These are phyloP conservation scores for Phyllosticta citrichinensis DNA, from an alignment of 2,329 filamentous ascomycete species.

Conservation along the genomic window DNA sequence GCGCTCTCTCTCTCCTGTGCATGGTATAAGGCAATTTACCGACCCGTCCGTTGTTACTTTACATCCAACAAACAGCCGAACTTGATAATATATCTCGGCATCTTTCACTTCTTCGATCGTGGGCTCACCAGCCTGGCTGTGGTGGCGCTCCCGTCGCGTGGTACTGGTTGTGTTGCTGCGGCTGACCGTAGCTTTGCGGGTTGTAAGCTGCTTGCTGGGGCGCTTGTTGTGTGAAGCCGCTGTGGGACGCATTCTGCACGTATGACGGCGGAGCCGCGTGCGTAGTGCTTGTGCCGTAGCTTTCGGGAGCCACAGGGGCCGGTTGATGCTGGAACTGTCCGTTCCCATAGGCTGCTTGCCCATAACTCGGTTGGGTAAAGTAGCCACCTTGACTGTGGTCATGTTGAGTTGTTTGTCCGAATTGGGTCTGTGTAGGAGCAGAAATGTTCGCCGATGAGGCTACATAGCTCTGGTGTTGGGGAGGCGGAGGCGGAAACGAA, in stretches of 20 bases:
- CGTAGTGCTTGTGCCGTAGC: not conserved
- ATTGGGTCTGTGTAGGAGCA: conserved; percentile 1
- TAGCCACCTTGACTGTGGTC: conserved; percentile 2
- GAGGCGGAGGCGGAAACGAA: conserved; percentile 6
- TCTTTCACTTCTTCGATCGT: conserved; percentile 4
- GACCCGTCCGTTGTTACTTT: not conserved
- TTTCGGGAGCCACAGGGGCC: not conserved
- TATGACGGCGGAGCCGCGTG: not conserved
- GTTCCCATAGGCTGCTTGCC: not conserved
- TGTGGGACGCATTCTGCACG: not conserved
- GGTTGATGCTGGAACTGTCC: not conserved
- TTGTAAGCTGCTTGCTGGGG: not conserved
- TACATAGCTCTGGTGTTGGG: not conserved
- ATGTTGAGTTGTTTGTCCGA: not conserved
- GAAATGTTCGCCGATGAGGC: not conserved
- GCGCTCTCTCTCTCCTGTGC: not conserved
- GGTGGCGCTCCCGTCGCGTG: not conserved
- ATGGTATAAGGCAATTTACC: not conserved
- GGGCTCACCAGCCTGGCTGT: conserved; percentile 4
- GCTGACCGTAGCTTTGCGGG: not conserved
- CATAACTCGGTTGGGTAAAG: conserved; percentile 2
- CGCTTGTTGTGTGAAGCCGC: not conserved
- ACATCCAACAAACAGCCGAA: not conserved
- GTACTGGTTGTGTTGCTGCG: conserved; percentile 4
- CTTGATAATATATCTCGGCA: not conserved